Evolutionary conservation across 768 basidiomycete species (phyloP), one percentile per base, ranked within the genome.

Genomic region (Chalciporus sphaerocephalus): DNA sequence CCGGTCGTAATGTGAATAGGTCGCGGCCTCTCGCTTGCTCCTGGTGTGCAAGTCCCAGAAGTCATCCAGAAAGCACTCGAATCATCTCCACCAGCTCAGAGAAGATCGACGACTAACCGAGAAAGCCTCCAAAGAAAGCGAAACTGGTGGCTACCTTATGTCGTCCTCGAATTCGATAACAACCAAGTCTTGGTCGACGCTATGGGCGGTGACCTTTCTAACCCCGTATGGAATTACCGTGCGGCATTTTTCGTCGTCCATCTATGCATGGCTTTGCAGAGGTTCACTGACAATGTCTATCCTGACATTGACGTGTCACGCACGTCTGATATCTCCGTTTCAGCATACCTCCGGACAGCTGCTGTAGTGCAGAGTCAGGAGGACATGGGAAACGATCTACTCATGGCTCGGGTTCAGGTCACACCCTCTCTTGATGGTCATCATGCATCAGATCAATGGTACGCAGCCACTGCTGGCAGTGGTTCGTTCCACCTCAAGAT

Each of bases 161-260:
- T 98, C 62, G 96, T 98, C 33, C 83, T 99, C 55, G 94, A 97
- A 69, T 95, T 94, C 72, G 89, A 92, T 71, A 92, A 92, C 76
- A 98, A 98, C 68, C 94, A 98, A 66, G 84, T 98, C 56, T 71
- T 99, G 54, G 85, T 98, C 46, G 95, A 98, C 71, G 93, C 94
- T 10, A 77, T 97, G 59, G 93, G 90, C 8, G 96, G 95, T n/a
- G 92, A 97, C 66, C 78, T 98, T 40, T 60, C 79, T 11, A 83
- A 76, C 55, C 96, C 96, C 3, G 78, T 90, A 40, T 99, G 96
- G 95, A 92, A 94, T 70, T 97, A 94, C 60, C 81, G 87, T 30
- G 90, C 96, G 23, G 83, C 92, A 51, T 99, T 98, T 92, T 96
- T 65, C 61, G 90, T 79, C 28, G 42, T 38, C 35, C 38, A 42